A percentile compares a stretch with the other conserved stretches of the same genome.
These are phyloP conservation scores for Mucor indicus DNA, from an alignment of 371 early-diverging fungal species.

Conservation along the genomic window DNA sequence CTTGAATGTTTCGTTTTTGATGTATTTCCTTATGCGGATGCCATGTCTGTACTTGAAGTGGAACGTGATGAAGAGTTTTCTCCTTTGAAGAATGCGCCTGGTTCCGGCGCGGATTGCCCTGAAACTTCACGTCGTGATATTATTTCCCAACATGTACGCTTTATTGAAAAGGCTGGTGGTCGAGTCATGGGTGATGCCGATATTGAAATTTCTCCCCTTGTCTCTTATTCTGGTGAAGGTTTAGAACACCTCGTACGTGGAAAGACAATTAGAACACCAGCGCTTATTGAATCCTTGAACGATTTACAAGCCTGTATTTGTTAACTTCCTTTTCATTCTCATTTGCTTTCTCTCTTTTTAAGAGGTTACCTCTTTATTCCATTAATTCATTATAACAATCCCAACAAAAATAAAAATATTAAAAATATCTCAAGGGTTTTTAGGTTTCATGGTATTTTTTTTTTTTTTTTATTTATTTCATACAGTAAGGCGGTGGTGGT, in stretches of 20 bases:
- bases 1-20: slow-evolving; percentile 95
- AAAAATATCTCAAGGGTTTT: too few relatives aligned
- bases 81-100: slow-evolving; percentile 96
- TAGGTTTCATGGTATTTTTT: too few relatives aligned
- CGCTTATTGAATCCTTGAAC: neutral
- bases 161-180: slow-evolving; percentile 81
- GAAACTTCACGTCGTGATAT: slow-evolving; percentile 89
- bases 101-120: slow-evolving; percentile 80
- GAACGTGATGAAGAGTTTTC: slow-evolving; percentile 92
- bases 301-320: neutral
- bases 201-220: slow-evolving; percentile 1
- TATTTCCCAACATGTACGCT: slow-evolving; percentile 76
- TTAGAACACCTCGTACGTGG: slow-evolving; percentile 1
- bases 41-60: slow-evolving; percentile 87
- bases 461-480: too few relatives aligned
- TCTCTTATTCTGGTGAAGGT: slow-evolving; percentile 2
- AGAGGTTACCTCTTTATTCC: too few relatives aligned
- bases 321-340: neutral
- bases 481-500: slow-evolving; percentile 16
- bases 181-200: slow-evolving; percentile 36
- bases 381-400: too few relatives aligned
- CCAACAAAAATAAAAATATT: too few relatives aligned
- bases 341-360: neutral
- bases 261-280: slow-evolving; percentile 2
- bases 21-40: slow-evolving; percentile 84